Base-by-base conservation (phyloP, 2,329 filamentous ascomycete genomes). In the Colletotrichum australisinense region DNA sequence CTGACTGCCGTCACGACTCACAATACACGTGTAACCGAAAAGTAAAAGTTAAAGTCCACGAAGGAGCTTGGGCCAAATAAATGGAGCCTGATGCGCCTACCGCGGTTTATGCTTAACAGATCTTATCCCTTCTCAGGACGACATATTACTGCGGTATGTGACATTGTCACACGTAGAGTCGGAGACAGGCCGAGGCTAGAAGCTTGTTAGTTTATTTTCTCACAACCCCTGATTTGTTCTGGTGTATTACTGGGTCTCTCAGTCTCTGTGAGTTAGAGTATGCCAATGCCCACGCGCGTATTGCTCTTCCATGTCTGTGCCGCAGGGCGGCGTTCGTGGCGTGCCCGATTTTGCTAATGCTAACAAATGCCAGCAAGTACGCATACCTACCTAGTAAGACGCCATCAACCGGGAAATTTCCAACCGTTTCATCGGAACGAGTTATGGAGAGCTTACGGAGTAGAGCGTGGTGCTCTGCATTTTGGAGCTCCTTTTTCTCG, bases 41-140 rank as follows among this genome's bases (percentile, higher is more conserved):
- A 68, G 52, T 30, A 67, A 55, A 38, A 12, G 22, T 14, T 11
- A 38, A 28, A 69, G n/a, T 63, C 19, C 42, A 63, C 26, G 57
- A 66, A 57, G 57, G 53, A 70, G 63, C 69, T 63, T 57, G 57
- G 57, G 28, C 57, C 69, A 68, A 32, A 68, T 58, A 30, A 57
- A 55, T 63, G 64, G 69, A 42, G 57, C 69, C 42, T 22, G 58
- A 30, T 38, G 38, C 30, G 58, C 38, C 35, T 22, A 30, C 28
- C 8, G 30, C 24, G 58, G 55, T 65, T 72, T 72, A 72, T 72
- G 69, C 69, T 72, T 72, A 72, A 72, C 69, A 67, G 63, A 72
- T 72, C 69, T 56, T 67, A 38, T 63, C 56, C 42, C 69, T 67
- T 38, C 53, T 57, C 56, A 65, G 58, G 28, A 55, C 26, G 42